These are phyloP conservation scores for Eimeria zaria DNA, from an alignment of 169 alveolate genomes.

Conservation along the genomic window DNA sequence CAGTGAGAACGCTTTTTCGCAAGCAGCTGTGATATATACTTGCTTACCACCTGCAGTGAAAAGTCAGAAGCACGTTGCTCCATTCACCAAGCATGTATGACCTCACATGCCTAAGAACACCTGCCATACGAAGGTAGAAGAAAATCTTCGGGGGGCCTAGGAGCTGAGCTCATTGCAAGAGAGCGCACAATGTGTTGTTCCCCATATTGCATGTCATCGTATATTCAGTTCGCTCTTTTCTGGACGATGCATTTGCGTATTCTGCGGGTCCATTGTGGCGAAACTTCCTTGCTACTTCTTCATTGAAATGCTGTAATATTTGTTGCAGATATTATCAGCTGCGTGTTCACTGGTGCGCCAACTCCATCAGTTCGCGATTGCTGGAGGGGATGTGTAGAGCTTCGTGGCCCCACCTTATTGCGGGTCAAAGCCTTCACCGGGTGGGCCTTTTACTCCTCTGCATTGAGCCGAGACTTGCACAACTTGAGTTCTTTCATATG, in stretches of 20 bases:
- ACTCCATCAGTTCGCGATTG: constrained; percentile 39
- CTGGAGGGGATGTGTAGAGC: constrained; percentile 48
- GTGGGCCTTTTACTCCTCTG: background rate
- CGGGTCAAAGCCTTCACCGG: constrained; percentile 41
- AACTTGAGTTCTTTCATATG: background rate
- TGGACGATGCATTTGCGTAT: background rate
- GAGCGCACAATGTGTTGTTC: background rate
- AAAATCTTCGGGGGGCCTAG: background rate
- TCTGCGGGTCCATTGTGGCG: background rate
- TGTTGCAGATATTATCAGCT: constrained; percentile 40
- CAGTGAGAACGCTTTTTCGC: constrained; percentile 80
- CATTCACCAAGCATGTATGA: background rate
- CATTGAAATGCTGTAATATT: background rate
- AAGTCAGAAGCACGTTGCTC: background rate
- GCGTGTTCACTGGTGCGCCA: constrained; percentile 51
- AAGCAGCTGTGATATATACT: background rate
- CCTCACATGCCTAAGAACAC: background rate
- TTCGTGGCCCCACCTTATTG: constrained; percentile 53
- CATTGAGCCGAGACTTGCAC: background rate
- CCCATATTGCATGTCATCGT: background rate
- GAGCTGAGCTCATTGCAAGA: background rate
- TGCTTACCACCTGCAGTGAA: background rate
- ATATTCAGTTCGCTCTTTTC: background rate
- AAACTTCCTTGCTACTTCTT: background rate
- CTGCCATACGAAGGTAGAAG: background rate